A percentile compares a stretch with the other conserved stretches of the same genome.
These are phyloP conservation scores for Zanthoxylum bungeanum DNA, from an alignment of 345 rosid genomes.

Conservation along the genomic window DNA sequence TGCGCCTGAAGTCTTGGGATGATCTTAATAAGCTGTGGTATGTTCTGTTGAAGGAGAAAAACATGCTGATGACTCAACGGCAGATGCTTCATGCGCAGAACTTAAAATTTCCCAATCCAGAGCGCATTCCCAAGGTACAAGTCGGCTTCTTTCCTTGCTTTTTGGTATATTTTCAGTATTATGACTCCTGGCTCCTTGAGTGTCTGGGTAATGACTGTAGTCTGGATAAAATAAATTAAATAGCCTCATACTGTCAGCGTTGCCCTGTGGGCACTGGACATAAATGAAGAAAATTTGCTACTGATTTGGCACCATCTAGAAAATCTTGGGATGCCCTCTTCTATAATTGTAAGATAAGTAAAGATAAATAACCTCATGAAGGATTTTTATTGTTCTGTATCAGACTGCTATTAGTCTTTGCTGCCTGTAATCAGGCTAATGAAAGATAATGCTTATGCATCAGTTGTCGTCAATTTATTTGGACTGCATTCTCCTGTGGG, in stretches of 20 bases:
- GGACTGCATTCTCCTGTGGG: background rate
- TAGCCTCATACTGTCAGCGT: too few species aligned
- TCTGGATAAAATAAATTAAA: slow-evolving; percentile 1
- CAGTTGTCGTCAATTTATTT: background rate
- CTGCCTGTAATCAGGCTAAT: background rate
- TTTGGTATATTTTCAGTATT: background rate
- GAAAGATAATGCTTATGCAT: background rate
- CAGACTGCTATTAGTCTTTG: background rate
- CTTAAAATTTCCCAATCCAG: slow-evolving; percentile 88
- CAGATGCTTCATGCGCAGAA: slow-evolving; percentile 95
- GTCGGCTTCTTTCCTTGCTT: background rate
- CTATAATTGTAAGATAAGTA: background rate
- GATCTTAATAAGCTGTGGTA: slow-evolving; percentile 92
- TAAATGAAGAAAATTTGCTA: background rate
- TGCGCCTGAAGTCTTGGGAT: slow-evolving; percentile 91
- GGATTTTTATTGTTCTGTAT: background rate
- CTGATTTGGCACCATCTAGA: background rate
- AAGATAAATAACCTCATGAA: background rate
- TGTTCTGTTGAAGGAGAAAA: slow-evolving; percentile 88
- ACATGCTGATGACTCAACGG: slow-evolving; percentile 95
- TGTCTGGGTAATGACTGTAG: background rate
- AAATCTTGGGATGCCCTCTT: background rate
- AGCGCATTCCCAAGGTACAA: slow-evolving; percentile 88
- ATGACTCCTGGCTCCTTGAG: background rate
- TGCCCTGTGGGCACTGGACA: too few species aligned